Evolutionary conservation across 2,329 filamentous ascomycete species (phyloP).

Genomic region (Fusarium sulawesiense): DNA sequence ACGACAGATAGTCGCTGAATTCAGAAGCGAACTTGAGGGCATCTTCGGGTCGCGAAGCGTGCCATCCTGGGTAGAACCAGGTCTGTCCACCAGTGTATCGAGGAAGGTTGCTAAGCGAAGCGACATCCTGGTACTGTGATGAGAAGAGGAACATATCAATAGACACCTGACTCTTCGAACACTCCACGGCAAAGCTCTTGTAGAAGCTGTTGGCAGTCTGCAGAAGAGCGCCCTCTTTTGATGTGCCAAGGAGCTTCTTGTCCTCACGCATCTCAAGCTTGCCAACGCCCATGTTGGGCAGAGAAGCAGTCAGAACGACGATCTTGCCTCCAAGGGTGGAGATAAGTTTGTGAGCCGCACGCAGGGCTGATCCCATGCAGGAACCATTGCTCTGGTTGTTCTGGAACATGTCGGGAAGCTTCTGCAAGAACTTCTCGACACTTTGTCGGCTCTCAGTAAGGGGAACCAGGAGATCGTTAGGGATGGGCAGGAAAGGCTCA

Average conservation of each 20-base stretch:
- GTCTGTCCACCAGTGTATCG: conserved; percentile 97
- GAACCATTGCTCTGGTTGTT: conserved; percentile 89
- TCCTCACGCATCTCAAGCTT: conserved; percentile 95
- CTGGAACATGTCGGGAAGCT: conserved; percentile 96
- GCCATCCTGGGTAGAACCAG: conserved; percentile 99
- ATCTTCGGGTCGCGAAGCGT: conserved; percentile 91
- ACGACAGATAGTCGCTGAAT: conserved; percentile 96
- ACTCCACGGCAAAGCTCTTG: conserved; percentile 98
- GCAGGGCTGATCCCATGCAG: conserved; percentile 94
- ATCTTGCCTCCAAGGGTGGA: conserved; percentile 95
- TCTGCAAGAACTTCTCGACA: conserved; percentile 89
- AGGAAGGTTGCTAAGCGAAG: conserved; percentile 93
- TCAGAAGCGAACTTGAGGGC: conserved; percentile 98
- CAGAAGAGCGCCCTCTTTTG: conserved; percentile 86
- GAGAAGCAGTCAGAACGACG: conserved; percentile 86
- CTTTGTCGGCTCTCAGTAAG: conserved; percentile 89
- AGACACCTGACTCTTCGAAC: conserved; percentile 98
- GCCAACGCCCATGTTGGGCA: conserved; percentile 90
- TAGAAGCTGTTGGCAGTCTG: conserved; percentile 97
- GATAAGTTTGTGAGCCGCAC: conserved; percentile 95
- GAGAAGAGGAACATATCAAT: conserved; percentile 99
- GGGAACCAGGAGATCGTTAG: conserved; percentile 89
- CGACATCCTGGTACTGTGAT: conserved; percentile 96
- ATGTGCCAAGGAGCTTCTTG: conserved; percentile 94
- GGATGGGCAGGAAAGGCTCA: conserved; percentile 95